Percentiles rank a stretch among this genome's conserved stretches.
These are phyloP conservation scores for Sporothrix sp. DNA, from an alignment of 2,329 filamentous ascomycete species.

Conservation along the genomic window DNA sequence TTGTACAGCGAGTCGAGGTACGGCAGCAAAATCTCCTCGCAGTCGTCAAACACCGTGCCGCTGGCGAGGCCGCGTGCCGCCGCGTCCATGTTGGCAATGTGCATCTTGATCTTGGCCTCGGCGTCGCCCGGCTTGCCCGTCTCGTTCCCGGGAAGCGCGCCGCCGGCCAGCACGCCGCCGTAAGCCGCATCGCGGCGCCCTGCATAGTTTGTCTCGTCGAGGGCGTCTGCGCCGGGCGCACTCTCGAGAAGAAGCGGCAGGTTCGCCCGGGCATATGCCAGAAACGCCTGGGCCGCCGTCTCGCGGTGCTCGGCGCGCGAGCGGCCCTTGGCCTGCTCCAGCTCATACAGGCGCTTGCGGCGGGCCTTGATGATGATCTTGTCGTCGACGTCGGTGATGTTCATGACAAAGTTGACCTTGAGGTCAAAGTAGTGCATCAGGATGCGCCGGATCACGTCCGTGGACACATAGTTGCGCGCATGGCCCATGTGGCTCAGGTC, in stretches of 20 bases:
- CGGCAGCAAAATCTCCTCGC: constrained; percentile 53
- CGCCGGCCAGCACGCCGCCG: constrained; percentile 19
- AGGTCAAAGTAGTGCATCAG: constrained; percentile 62
- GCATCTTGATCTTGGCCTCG: constrained; percentile 22
- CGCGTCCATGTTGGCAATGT: constrained; percentile 20
- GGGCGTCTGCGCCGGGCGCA: constrained; percentile 1
- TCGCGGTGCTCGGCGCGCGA: constrained; percentile 15
- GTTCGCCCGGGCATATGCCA: constrained; percentile 20
- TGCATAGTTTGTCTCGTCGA: constrained; percentile 16
- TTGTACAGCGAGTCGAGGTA: constrained; percentile 53
- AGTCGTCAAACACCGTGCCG: constrained; percentile 42
- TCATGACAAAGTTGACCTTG: constrained; percentile 64
- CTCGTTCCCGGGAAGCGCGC: constrained; percentile 15
- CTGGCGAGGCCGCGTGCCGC: constrained; percentile 19
- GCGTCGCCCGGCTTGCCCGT: constrained; percentile 19
- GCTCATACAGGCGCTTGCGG: constrained; percentile 20
- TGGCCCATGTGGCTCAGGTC: constrained; percentile 68
- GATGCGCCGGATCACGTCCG: constrained; percentile 64
- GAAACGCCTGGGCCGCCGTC: constrained; percentile 18
- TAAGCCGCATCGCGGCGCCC: constrained; percentile 18
- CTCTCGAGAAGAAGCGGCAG: constrained; percentile 18
- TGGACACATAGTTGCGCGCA: constrained; percentile 67
- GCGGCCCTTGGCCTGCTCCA: constrained; percentile 18
- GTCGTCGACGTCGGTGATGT: constrained; percentile 64
- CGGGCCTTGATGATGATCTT: constrained; percentile 32